phyloP scores from a whole-genome alignment of 2,329 filamentous ascomycete species.

The Sordariomycetes sp. region DNA sequence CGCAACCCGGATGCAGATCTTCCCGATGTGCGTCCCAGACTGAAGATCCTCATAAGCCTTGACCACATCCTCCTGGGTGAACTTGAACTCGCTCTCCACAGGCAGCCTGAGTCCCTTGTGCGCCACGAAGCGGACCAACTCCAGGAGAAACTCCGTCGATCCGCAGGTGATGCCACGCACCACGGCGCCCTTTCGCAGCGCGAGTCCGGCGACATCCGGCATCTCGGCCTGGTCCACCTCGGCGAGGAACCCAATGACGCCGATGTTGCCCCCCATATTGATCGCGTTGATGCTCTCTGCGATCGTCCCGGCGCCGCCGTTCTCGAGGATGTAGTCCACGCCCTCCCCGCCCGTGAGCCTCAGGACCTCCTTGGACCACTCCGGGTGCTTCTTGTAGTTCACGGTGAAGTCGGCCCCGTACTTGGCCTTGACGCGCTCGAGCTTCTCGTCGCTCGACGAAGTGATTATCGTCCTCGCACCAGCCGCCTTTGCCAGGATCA shows the following conservation, averaged over 20 bases:
- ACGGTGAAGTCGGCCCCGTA: too few species aligned
- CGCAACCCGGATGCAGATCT: not conserved
- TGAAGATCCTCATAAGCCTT: not conserved
- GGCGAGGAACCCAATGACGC: not conserved
- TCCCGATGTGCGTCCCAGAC: not conserved
- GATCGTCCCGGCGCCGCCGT: too few species aligned
- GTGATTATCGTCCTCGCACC: too few species aligned
- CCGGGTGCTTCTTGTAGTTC: too few species aligned
- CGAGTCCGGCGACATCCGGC: not conserved
- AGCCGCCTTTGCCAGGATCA: too few species aligned
- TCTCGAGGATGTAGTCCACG: too few species aligned
- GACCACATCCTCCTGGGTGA: not conserved
- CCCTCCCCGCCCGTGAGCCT: too few species aligned
- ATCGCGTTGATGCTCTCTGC: not conserved
- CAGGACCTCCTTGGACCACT: too few species aligned
- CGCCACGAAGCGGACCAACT: not conserved
- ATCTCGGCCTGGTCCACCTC: not conserved
- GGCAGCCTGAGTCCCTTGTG: not conserved
- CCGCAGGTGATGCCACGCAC: not conserved
- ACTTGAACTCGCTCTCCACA: not conserved
- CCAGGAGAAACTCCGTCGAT: not conserved
- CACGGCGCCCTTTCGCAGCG: not conserved
- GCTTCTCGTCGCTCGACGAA: too few species aligned
- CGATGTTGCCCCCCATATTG: not conserved
- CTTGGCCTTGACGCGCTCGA: too few species aligned